Evolutionary conservation across 164 flowering plant species (phyloP).

Genomic region (Tetrastigma voinierianum): DNA sequence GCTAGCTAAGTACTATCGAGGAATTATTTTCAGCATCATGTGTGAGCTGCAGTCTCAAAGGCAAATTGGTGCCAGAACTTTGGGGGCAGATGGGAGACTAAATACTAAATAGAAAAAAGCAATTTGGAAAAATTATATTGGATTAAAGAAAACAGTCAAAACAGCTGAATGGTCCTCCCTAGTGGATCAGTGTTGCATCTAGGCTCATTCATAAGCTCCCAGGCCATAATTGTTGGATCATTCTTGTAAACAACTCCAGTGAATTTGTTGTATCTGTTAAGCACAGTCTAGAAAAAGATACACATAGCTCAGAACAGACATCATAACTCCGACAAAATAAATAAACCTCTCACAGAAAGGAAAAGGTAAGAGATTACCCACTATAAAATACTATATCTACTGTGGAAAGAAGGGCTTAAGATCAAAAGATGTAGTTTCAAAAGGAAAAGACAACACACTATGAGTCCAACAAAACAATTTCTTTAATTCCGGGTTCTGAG

Average conservation of each 20-base stretch:
- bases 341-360: too few relatives aligned
- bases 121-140: not conserved
- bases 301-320: not conserved
- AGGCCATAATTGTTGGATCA: constrained; percentile 90
- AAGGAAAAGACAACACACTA: not conserved
- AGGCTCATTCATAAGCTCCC: constrained; percentile 98
- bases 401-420: not conserved
- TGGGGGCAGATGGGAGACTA: too few relatives aligned
- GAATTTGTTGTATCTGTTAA: constrained; percentile 60
- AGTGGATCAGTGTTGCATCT: constrained; percentile 79
- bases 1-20: too few relatives aligned
- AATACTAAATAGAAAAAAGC: too few relatives aligned
- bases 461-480: not conserved
- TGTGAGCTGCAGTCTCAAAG: too few relatives aligned
- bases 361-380: too few relatives aligned
- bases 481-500: too few relatives aligned
- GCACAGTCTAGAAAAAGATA: constrained; percentile 47
- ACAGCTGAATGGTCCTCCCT: constrained; percentile 70
- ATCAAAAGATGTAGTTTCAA: not conserved
- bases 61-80: too few relatives aligned
- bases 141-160: not conserved
- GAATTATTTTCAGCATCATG: too few relatives aligned
- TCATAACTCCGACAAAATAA: not conserved
- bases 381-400: not conserved
- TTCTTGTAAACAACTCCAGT: constrained; percentile 74